Evolutionary conservation across 805 yeast genomes (phyloP), one percentile per base, ranked within the genome.

Genomic region (Myxozyma melibiosi): DNA sequence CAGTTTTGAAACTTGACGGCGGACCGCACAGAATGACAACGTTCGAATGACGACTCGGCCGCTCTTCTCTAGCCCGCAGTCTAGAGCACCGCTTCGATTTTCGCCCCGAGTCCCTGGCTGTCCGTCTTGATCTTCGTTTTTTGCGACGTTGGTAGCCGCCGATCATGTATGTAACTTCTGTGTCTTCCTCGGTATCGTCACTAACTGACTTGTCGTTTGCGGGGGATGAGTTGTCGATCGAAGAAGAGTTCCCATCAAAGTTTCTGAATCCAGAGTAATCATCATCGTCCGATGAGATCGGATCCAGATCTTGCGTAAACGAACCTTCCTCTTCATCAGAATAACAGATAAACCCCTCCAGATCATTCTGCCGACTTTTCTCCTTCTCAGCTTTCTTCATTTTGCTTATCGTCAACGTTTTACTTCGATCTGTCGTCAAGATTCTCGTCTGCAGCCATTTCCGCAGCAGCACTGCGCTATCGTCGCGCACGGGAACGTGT

Each of bases 1-100:
- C 78, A 0, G 94, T 85, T 68, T 92, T 92, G 2, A 97, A 95
- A 9, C 82, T 76, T 0, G 96, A 96, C 0, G 77, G 68, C 0
- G 84, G 81, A 0, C 99, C 99, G 55, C 78, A 74, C 2, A 89
- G 65, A 11, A 88, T 80, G 68, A 86, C 71, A 2, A 87, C 58
- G 24, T 62, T 62, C n/a, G 64, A 50, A 39, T 52, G 48, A 27
- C 56, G 37, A 24, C 41, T 48, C 13, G 64, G 64, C 11, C 64
- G 35, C 7, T n/a, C 37, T 33, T 35, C 38, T 9, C 7, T 34
- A 5, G 13, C 28, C 20, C 35, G 55, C 5, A 46, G 43, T 8
- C 49, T 42, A 13, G 54, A 42, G 13, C 46, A n/a, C 31, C 14
- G 20, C 42, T 8, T 37, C 25, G 14, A 3, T 14, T 35, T 20